Evolutionary conservation across 352 stramenopile species (phyloP).

Genomic region (Lagenidium giganteum): DNA sequence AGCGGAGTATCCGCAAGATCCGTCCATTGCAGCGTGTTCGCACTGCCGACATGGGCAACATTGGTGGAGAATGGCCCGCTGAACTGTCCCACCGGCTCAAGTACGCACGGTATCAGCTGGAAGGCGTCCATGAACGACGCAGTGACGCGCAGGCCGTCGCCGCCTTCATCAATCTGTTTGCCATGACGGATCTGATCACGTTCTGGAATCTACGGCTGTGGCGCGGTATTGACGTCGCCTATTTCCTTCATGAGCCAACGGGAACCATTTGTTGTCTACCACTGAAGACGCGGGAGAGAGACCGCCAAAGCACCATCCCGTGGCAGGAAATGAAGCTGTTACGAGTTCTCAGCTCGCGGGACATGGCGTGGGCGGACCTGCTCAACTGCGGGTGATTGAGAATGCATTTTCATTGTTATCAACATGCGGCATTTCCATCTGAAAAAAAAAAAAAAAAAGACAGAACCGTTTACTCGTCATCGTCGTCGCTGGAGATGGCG

Average conservation of each 20-base stretch:
- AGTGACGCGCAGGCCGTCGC: conserved; percentile 4
- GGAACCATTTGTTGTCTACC: not conserved
- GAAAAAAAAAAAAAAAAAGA: too few relatives aligned
- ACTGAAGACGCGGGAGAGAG: not conserved
- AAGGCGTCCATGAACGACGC: too few relatives aligned
- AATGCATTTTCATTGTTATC: too few relatives aligned
- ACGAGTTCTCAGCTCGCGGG: conserved; percentile 1
- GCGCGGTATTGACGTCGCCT: not conserved
- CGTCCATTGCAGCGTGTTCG: too few relatives aligned
- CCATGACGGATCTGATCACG: conserved; percentile 15
- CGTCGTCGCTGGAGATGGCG: too few relatives aligned
- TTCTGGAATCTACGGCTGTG: not conserved
- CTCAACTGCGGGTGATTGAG: conserved; percentile 9
- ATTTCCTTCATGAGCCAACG: conserved; percentile 5
- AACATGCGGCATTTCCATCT: too few relatives aligned
- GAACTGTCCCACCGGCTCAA: too few relatives aligned
- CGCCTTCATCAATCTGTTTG: conserved; percentile 12
- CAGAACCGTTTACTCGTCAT: too few relatives aligned
- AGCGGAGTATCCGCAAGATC: too few relatives aligned
- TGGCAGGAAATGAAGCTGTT: conserved; percentile 7
- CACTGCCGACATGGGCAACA: too few relatives aligned
- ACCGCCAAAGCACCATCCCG: not conserved
- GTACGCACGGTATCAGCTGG: too few relatives aligned
- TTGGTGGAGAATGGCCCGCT: too few relatives aligned
- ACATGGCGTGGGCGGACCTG: conserved; percentile 6